A percentile compares a stretch with the other conserved stretches of the same genome.
phyloP scores from a whole-genome alignment of 495 filamentous ascomycete species.

The Penicillium canescens region DNA sequence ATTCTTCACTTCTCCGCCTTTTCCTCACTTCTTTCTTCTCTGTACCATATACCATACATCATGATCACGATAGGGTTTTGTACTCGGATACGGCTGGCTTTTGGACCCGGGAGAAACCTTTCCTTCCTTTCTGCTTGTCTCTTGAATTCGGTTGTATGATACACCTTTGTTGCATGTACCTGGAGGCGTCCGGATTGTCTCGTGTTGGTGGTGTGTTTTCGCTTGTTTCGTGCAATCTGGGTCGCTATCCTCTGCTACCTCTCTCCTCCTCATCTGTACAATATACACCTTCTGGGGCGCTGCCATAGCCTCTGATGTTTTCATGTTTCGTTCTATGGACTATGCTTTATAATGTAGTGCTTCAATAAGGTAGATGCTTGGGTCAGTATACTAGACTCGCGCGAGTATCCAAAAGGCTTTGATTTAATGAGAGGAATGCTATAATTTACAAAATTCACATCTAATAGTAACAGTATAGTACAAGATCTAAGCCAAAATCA shows the following conservation, averaged over 20 bases:
- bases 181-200: constrained; percentile 41
- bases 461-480: constrained; percentile 13
- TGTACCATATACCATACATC: constrained; percentile 49
- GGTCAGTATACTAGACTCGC: no score
- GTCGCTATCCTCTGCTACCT: constrained; percentile 23
- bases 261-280: constrained; percentile 42
- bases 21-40: constrained; percentile 23
- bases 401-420: not conserved
- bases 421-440: constrained; percentile 2
- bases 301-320: constrained; percentile 8
- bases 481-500: constrained; percentile 34
- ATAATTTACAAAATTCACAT: constrained; percentile 22
- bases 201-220: constrained; percentile 22
- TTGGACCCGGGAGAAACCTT: constrained; percentile 22
- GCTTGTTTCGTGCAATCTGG: constrained; percentile 23
- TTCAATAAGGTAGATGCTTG: not conserved
- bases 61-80: constrained; percentile 33
- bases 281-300: constrained; percentile 20
- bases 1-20: constrained; percentile 1
- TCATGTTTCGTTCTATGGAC: not conserved
- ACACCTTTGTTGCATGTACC: constrained; percentile 37
- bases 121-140: constrained; percentile 21
- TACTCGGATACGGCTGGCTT: constrained; percentile 26
- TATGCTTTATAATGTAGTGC: not conserved
- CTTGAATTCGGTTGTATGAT: constrained; percentile 44